Conservation (phyloP, 73 alveolate species). For the Paramecium primaurelia region DNA sequence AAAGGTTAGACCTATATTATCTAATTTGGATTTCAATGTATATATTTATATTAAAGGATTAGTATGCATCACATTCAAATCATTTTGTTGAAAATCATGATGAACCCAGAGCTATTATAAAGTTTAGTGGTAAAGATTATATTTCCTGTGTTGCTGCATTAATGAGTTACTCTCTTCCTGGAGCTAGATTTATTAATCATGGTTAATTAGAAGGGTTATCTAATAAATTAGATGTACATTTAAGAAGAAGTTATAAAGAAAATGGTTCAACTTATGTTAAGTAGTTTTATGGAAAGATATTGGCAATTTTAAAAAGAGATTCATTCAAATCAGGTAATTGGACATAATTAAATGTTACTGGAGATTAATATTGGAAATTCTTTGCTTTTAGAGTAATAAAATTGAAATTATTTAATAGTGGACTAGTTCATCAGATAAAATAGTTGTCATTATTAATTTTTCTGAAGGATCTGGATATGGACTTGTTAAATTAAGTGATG, state of each 20-base stretch:
- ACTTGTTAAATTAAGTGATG: constrained; percentile 59
- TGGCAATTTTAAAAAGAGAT: constrained; percentile 19
- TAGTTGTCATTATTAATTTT: constrained; percentile 57
- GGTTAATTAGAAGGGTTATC: constrained; percentile 66
- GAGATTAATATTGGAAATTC: constrained; percentile 59
- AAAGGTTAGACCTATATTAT: not conserved
- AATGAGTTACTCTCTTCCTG: constrained; percentile 61
- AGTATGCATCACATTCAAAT: constrained; percentile 52
- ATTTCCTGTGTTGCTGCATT: constrained; percentile 66
- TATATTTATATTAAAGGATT: not conserved
- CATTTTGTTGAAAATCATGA: constrained; percentile 75
- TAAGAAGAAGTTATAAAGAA: constrained; percentile 66
- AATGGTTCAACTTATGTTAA: not conserved
- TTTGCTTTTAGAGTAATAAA: constrained; percentile 20
- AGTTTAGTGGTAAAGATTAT: constrained; percentile 62
- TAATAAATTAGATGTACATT: constrained; percentile 70
- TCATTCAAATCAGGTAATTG: constrained; percentile 55
- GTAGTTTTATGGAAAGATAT: constrained; percentile 36
- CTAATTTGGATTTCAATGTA: not conserved
- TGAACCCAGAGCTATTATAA: constrained; percentile 67
- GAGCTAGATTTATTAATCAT: constrained; percentile 67
- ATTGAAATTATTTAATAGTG: not conserved
- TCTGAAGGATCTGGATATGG: constrained; percentile 64
- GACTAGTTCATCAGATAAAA: constrained; percentile 35
- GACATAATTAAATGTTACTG: constrained; percentile 41